Evolutionary conservation across 768 basidiomycete genomes (phyloP).

Genomic region (Arthromyces matolae): DNA sequence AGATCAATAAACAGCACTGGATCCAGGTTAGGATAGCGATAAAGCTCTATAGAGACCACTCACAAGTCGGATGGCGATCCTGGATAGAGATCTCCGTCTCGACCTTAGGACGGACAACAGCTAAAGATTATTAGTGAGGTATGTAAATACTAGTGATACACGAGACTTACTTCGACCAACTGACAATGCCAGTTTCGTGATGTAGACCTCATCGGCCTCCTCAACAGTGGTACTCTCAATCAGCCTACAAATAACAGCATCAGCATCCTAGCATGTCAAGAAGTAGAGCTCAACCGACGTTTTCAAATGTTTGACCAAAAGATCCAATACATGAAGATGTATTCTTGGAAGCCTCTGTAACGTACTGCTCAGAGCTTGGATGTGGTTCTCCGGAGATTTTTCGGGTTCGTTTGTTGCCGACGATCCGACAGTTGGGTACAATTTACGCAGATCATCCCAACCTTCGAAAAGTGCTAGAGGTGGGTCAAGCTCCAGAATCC

Average conservation of each 20-base stretch:
- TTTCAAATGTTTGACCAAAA: constrained; percentile 72
- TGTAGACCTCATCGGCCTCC: constrained; percentile 75
- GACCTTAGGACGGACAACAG: constrained; percentile 74
- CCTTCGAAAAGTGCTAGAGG: constrained; percentile 83
- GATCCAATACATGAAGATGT: constrained; percentile 77
- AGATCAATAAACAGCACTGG: constrained; percentile 84
- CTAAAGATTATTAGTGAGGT: constrained; percentile 33
- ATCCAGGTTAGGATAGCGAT: background rate
- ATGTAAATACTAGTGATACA: background rate
- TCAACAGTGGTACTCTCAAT: constrained; percentile 65
- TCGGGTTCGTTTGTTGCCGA: constrained; percentile 48
- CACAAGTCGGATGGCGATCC: constrained; percentile 82
- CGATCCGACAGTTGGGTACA: constrained; percentile 79
- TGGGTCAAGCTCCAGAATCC: constrained; percentile 88
- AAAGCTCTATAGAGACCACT: constrained; percentile 19
- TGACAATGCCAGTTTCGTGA: constrained; percentile 84
- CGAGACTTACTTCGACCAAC: constrained; percentile 77
- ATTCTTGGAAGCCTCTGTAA: constrained; percentile 73
- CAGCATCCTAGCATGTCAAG: background rate
- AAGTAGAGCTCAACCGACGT: constrained; percentile 39
- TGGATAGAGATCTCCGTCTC: constrained; percentile 88
- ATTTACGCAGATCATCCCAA: constrained; percentile 85
- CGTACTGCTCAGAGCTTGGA: constrained; percentile 57
- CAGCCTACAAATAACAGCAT: constrained; percentile 42
- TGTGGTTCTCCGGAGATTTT: constrained; percentile 51